phyloP scores from a whole-genome alignment of 2,329 filamentous ascomycete genomes.

The Aspergillus sp. region DNA sequence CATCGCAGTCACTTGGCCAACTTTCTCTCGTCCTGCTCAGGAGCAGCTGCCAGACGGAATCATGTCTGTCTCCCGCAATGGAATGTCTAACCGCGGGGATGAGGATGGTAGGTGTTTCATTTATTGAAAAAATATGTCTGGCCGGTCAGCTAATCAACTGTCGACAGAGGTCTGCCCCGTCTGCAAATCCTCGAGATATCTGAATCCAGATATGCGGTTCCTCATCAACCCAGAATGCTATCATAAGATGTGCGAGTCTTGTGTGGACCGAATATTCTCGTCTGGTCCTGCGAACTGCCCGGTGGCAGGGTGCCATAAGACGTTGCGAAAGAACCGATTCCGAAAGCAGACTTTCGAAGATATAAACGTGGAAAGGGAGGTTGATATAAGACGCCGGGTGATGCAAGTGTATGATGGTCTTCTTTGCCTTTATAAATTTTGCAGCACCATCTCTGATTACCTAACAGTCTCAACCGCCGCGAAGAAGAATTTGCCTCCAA shows the following conservation, averaged over 20 bases:
- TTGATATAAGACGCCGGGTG: conserved; percentile 81
- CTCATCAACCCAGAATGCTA: conserved; percentile 98
- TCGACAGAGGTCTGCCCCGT: conserved; percentile 79
- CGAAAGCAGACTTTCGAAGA: conserved; percentile 86
- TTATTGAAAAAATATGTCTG: too few relatives aligned
- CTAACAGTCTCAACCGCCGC: conserved; percentile 72
- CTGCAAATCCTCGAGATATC: conserved; percentile 94
- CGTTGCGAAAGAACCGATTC: conserved; percentile 79
- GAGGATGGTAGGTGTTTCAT: conserved; percentile 33
- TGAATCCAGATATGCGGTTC: conserved; percentile 90
- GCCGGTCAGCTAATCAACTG: conserved; percentile 6
- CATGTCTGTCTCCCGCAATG: conserved; percentile 30
- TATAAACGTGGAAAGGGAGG: conserved; percentile 81
- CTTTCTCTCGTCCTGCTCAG: background rate
- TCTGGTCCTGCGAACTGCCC: conserved; percentile 89
- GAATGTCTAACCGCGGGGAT: conserved; percentile 31
- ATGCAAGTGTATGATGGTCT: conserved; percentile 47
- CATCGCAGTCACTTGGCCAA: conserved; percentile 2
- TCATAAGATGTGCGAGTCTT: conserved; percentile 97
- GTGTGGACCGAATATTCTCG: conserved; percentile 90
- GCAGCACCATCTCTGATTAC: background rate
- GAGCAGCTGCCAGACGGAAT: conserved; percentile 1
- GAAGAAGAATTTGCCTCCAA: conserved; percentile 89
- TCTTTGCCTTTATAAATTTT: background rate
- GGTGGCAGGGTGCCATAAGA: conserved; percentile 81